These are phyloP conservation scores for Meripilus lineatus DNA, from an alignment of 1,284 basidiomycete species.

Conservation along the genomic window DNA sequence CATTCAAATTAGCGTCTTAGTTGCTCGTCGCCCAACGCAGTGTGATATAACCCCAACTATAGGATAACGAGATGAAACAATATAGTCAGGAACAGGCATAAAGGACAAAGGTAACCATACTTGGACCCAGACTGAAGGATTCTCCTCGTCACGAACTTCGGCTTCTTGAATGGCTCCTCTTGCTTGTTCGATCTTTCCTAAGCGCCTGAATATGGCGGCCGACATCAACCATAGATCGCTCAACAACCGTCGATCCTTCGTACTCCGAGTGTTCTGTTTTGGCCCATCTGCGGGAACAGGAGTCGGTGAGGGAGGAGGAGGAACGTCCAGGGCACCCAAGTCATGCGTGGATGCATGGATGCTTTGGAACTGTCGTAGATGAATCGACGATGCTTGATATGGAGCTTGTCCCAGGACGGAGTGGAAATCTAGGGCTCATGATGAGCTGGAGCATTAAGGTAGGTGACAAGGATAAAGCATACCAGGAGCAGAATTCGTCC, in stretches of 20 bases:
- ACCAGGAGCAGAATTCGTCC: conserved; percentile 66
- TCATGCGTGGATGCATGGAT: conserved; percentile 33
- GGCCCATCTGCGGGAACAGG: conserved; percentile 32
- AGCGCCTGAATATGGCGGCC: conserved; percentile 88
- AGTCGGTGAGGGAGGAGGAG: conserved; percentile 36
- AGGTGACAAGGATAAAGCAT: conserved; percentile 7
- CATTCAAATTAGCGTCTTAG: no score
- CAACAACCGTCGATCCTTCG: conserved; percentile 69
- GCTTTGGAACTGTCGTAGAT: conserved; percentile 64
- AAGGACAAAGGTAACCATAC: conserved; percentile 34
- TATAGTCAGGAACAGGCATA: conserved; percentile 9
- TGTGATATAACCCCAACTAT: conserved; percentile 76
- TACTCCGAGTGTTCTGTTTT: conserved; percentile 41
- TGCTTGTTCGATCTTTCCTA: conserved; percentile 86
- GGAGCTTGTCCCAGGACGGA: conserved; percentile 52
- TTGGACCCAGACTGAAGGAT: conserved; percentile 93
- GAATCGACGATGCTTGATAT: conserved; percentile 85
- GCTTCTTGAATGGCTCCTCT: conserved; percentile 93
- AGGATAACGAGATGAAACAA: conserved; percentile 1
- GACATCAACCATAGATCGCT: conserved; percentile 92
- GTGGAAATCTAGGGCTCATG: conserved; percentile 55
- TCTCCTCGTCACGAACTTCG: conserved; percentile 82
- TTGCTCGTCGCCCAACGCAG: conserved; percentile 56
- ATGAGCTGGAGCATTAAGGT: conserved; percentile 4
- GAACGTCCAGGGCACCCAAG: conserved; percentile 26